Evolutionary conservation across 371 early-diverging fungal genomes (phyloP), one percentile per base, ranked within the genome.

Genomic region (Mucor plumbeus): DNA sequence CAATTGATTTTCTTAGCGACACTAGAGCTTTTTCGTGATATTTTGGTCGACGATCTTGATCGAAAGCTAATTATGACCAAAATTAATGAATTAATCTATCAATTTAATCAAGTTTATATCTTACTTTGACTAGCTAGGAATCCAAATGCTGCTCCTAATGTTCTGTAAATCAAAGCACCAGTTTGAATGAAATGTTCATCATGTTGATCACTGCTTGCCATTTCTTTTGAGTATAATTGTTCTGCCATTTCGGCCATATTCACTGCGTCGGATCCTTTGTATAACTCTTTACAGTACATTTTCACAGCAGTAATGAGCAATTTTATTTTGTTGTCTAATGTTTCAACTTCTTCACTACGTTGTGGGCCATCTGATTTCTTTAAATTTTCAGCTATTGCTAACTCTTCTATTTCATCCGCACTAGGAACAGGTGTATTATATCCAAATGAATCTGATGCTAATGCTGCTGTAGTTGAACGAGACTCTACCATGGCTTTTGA

Each of bases 1-100:
- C 76, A 2, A 84, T 77, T 8, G 94, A 87, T 59, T 83, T 73
- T 21, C 72, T 73, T 0, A 93, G 74, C 5, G 86, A 82, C 48
- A 82, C 74, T 17, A 92, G 61, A 7, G 95, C 92, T 15, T 81
- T 76, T 33, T 76, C 79, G 70, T 92, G 92, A 59, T 87, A 86
- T n/a, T 79, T 73, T 5, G 87, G 84, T 10, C 95, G 89, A 14
- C 78, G 71, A 11, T 82, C 83, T 0, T 87, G 89, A 68, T 89
- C 92, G 38, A 64, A 63, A 11, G 64, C 61, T 70, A 64, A 50
- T 11, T 31, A 44, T 26, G 26, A 26, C 26, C 26, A 26, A 26
- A 26, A 26, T 26, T 0, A n/a, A 48, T 3, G 58, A 5, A 35
- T 26, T n/a, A 17, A 64, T 14, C 55, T 44, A 43, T 39, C 2